Percentiles rank a stretch among this genome's conserved stretches.
phyloP scores from a whole-genome alignment of 2,329 filamentous ascomycete species.

The Epichloe sp. region DNA sequence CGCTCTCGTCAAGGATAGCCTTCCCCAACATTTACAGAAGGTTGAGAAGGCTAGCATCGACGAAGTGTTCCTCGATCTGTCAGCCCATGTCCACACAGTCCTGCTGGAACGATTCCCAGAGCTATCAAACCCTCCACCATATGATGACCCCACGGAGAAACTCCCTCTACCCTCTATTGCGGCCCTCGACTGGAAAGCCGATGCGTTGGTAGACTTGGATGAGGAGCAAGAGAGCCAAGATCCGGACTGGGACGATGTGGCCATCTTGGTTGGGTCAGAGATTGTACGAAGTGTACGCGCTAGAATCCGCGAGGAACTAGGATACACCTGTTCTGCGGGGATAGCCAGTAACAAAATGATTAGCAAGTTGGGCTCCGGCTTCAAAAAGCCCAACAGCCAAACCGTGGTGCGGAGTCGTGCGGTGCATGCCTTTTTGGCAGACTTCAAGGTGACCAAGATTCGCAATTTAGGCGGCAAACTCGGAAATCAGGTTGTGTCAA shows the following conservation, averaged over 20 bases:
- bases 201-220: conserved; percentile 71
- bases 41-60: conserved; percentile 94
- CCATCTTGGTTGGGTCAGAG: conserved; percentile 74
- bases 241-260: conserved; percentile 94
- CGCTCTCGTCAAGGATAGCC: conserved; percentile 57
- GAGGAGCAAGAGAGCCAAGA: conserved; percentile 63
- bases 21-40: conserved; percentile 53
- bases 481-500: conserved; percentile 71
- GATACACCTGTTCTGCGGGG: conserved; percentile 87
- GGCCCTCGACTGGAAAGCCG: conserved; percentile 69
- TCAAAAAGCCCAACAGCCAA: conserved; percentile 89
- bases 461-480: conserved; percentile 91
- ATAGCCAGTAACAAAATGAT: conserved; percentile 89
- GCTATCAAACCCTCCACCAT: conserved; percentile 49
- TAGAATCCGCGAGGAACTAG: conserved; percentile 53
- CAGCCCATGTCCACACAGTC: conserved; percentile 64
- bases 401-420: conserved; percentile 87
- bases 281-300: conserved; percentile 67
- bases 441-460: conserved; percentile 90
- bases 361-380: conserved; percentile 79
- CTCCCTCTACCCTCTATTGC: conserved; percentile 57
- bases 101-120: conserved; percentile 68
- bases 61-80: conserved; percentile 89
- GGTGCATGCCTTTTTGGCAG: conserved; percentile 61
- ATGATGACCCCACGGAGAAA: conserved; percentile 56